A percentile compares a stretch with the other conserved stretches of the same genome.
Conservation (phyloP, 2,329 filamentous ascomycete species). For the Calonectria hawksworthii region DNA sequence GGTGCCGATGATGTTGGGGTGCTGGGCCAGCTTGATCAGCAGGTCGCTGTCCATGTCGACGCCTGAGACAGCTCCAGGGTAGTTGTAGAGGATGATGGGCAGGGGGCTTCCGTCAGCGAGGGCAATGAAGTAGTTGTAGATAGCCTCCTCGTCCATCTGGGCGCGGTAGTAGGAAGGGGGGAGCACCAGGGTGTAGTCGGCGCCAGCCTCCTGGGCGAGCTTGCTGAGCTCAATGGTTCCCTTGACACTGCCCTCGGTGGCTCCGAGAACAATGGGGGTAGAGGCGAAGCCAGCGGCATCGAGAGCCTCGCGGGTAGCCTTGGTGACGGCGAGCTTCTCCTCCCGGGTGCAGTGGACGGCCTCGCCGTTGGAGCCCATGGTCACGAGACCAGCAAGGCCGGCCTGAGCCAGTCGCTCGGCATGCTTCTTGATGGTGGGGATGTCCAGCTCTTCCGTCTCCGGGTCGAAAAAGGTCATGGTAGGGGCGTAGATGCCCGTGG, state of each 20-base stretch:
- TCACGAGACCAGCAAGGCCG: slow-evolving; percentile 85
- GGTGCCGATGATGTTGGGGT: slow-evolving; percentile 88
- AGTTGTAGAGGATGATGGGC: slow-evolving; percentile 91
- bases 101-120: slow-evolving; percentile 83
- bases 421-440: slow-evolving; percentile 83
- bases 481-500: slow-evolving; percentile 87
- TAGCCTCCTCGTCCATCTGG: slow-evolving; percentile 80
- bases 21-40: slow-evolving; percentile 82
- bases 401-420: slow-evolving; percentile 82
- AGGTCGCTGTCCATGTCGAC: slow-evolving; percentile 93
- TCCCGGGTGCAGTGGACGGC: slow-evolving; percentile 85
- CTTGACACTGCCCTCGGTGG: slow-evolving; percentile 84
- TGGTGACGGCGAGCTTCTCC: slow-evolving; percentile 82
- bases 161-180: slow-evolving; percentile 87
- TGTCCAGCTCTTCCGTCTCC: slow-evolving; percentile 86
- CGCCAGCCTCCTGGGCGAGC: slow-evolving; percentile 76
- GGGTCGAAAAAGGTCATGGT: slow-evolving; percentile 93
- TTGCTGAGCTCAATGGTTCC: slow-evolving; percentile 83
- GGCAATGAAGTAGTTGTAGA: slow-evolving; percentile 80
- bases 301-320: slow-evolving; percentile 84
- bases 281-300: slow-evolving; percentile 82
- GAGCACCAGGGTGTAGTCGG: slow-evolving; percentile 84
- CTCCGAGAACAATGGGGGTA: slow-evolving; percentile 86
- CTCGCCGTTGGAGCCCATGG: slow-evolving; percentile 93
- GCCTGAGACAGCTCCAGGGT: slow-evolving; percentile 87